Evolutionary conservation across 2,329 filamentous ascomycete genomes (phyloP).

Genomic region (Colletotrichum sp.): DNA sequence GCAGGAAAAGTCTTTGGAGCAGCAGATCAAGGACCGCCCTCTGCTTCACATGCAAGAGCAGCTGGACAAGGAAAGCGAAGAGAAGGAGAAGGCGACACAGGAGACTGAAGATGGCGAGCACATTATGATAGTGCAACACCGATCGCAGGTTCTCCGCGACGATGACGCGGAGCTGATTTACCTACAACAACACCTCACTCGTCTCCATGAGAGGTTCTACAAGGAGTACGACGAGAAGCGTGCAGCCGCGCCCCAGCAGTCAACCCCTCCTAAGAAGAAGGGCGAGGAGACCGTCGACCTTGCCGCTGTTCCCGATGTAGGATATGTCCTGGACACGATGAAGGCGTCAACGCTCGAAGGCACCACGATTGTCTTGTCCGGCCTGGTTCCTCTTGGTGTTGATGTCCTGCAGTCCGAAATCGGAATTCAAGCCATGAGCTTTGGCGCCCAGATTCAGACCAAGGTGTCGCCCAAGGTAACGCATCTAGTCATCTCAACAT

Average conservation of each 20-base stretch:
- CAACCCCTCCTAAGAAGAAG: conserved; percentile 10
- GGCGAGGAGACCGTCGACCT: conserved; percentile 50
- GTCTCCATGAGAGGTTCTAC: conserved; percentile 82
- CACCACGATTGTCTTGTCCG: conserved; percentile 85
- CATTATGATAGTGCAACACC: conserved; percentile 26
- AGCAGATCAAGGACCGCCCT: conserved; percentile 87
- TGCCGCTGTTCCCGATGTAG: conserved; percentile 79
- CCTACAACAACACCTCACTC: conserved; percentile 77
- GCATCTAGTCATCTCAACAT: conserved; percentile 75
- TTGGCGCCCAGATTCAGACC: conserved; percentile 72
- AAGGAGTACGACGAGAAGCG: conserved; percentile 74
- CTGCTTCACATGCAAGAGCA: conserved; percentile 91
- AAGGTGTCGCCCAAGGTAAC: conserved; percentile 69
- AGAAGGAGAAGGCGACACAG: conserved; percentile 54
- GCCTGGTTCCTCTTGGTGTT: conserved; percentile 83
- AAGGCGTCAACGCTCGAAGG: conserved; percentile 79
- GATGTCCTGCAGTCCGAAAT: conserved; percentile 85
- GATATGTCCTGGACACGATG: conserved; percentile 80
- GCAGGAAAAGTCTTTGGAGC: conserved; percentile 86
- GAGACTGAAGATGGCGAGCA: conserved; percentile 42
- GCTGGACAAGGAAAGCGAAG: conserved; percentile 83
- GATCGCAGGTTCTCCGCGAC: conserved; percentile 83
- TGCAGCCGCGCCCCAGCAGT: conserved; percentile 25
- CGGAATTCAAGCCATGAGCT: conserved; percentile 83
- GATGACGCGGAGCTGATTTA: conserved; percentile 83